These are phyloP conservation scores for Neonectria hederae DNA, from an alignment of 2,329 filamentous ascomycete genomes.

Conservation along the genomic window DNA sequence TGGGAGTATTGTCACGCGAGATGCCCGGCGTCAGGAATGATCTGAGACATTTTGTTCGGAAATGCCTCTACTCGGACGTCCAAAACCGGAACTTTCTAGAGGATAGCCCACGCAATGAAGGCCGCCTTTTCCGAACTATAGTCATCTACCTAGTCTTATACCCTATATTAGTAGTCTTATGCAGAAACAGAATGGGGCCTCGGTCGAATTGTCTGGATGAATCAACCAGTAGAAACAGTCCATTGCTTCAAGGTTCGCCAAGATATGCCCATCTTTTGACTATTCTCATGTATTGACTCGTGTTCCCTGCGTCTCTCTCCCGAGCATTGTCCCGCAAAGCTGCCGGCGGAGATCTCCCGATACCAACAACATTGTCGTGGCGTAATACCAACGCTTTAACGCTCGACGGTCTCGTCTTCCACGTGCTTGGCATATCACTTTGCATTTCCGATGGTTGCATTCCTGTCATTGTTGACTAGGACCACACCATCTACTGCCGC, in stretches of 20 bases:
- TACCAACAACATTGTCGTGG: not conserved
- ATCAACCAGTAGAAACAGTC: not conserved
- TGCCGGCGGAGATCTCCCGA: not conserved
- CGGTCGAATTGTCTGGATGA: not conserved
- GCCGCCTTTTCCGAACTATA: not conserved
- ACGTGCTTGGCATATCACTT: not conserved
- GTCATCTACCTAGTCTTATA: not conserved
- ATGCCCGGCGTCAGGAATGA: too few species aligned
- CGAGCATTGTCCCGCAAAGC: not conserved
- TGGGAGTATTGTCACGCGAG: too few species aligned
- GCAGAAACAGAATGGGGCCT: not conserved
- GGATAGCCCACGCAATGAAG: too few species aligned
- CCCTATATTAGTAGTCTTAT: too few species aligned
- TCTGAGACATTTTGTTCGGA: not conserved
- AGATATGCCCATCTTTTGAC: not conserved
- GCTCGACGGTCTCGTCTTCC: not conserved
- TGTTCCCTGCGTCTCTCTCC: too few species aligned
- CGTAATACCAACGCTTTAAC: not conserved
- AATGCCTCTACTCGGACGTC: not conserved
- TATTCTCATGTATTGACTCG: not conserved
- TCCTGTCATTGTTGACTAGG: not conserved
- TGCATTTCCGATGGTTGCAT: not conserved
- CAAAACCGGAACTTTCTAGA: not conserved
- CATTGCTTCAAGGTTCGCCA: not conserved
- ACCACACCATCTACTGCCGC: not conserved